These are phyloP conservation scores for Hyaloperonospora arabidopsidis DNA, from an alignment of 352 stramenopile species.

Conservation along the genomic window DNA sequence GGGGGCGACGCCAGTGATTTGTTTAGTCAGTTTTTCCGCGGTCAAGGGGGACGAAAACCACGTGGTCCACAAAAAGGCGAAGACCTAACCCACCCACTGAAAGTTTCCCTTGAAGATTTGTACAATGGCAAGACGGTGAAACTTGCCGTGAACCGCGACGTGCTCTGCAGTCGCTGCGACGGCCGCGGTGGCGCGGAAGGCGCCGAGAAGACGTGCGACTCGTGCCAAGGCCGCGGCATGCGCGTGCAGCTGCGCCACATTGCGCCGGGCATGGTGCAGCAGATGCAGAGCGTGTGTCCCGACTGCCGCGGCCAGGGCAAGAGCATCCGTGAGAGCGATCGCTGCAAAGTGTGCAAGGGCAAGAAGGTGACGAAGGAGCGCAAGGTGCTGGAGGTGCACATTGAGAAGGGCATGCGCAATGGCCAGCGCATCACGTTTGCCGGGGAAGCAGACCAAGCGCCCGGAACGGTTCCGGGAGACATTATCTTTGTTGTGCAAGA, in stretches of 20 bases:
- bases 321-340: slow-evolving; percentile 89
- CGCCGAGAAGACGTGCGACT: slow-evolving; percentile 88
- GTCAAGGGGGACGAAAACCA: slow-evolving; percentile 43
- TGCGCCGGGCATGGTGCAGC: slow-evolving; percentile 96
- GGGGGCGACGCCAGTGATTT: slow-evolving; percentile 83
- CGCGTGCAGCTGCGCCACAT: slow-evolving; percentile 95
- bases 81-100: slow-evolving; percentile 91
- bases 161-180: slow-evolving; percentile 83
- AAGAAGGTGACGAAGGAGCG: slow-evolving; percentile 95
- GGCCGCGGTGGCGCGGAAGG: slow-evolving; percentile 89
- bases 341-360: slow-evolving; percentile 89
- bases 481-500: slow-evolving; percentile 98
- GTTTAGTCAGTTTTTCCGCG: slow-evolving; percentile 97
- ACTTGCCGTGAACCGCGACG: slow-evolving; percentile 94
- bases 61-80: slow-evolving; percentile 92
- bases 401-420: slow-evolving; percentile 97
- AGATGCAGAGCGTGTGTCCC: slow-evolving; percentile 93
- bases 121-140: slow-evolving; percentile 99
- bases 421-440: slow-evolving; percentile 96
- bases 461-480: slow-evolving; percentile 86
- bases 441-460: slow-evolving; percentile 94
- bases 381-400: slow-evolving; percentile 97
- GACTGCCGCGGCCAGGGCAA: slow-evolving; percentile 92
- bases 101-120: slow-evolving; percentile 96
- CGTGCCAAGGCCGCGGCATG: slow-evolving; percentile 93